Conservation (phyloP, 1,284 basidiomycete genomes). For the Tilletia setariae region DNA sequence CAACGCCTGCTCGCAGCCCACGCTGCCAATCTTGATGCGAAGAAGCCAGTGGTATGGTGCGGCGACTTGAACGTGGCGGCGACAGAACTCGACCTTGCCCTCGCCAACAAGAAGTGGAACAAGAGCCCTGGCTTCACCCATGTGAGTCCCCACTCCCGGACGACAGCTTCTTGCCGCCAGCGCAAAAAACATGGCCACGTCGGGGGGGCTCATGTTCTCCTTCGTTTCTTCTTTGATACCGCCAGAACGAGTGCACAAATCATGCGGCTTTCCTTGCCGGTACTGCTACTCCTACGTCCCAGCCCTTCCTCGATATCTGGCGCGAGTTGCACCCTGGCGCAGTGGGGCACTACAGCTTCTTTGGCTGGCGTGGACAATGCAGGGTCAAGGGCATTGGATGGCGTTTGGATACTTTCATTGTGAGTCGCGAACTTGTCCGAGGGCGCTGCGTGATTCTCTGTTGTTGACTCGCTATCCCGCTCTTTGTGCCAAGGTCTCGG, state of each 20-base stretch:
- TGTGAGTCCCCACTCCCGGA: slow-evolving; percentile 5
- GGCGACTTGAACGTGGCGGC: slow-evolving; percentile 82
- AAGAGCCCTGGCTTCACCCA: slow-evolving; percentile 52
- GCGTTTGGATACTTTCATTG: slow-evolving; percentile 73
- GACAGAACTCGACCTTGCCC: slow-evolving; percentile 51
- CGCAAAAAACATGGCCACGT: too few species aligned
- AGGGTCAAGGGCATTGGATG: slow-evolving; percentile 77
- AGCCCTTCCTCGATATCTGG: slow-evolving; percentile 75
- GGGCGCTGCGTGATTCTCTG: background rate
- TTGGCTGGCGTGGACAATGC: slow-evolving; percentile 77
- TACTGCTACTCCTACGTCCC: slow-evolving; percentile 51
- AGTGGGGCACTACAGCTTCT: slow-evolving; percentile 70
- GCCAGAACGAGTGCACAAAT: background rate
- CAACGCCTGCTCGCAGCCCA: slow-evolving; percentile 59
- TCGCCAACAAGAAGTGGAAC: slow-evolving; percentile 57
- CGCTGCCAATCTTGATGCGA: slow-evolving; percentile 68
- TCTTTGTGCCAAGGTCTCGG: slow-evolving; percentile 38
- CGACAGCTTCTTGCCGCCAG: too few species aligned
- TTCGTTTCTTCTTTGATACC: background rate
- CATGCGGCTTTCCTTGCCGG: slow-evolving; percentile 43
- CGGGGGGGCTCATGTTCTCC: background rate
- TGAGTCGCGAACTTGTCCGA: slow-evolving; percentile 18
- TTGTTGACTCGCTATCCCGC: background rate
- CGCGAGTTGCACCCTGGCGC: slow-evolving; percentile 68
- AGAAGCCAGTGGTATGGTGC: slow-evolving; percentile 82